These are phyloP conservation scores for Claviceps sp. DNA, from an alignment of 2,329 filamentous ascomycete genomes.

Conservation along the genomic window DNA sequence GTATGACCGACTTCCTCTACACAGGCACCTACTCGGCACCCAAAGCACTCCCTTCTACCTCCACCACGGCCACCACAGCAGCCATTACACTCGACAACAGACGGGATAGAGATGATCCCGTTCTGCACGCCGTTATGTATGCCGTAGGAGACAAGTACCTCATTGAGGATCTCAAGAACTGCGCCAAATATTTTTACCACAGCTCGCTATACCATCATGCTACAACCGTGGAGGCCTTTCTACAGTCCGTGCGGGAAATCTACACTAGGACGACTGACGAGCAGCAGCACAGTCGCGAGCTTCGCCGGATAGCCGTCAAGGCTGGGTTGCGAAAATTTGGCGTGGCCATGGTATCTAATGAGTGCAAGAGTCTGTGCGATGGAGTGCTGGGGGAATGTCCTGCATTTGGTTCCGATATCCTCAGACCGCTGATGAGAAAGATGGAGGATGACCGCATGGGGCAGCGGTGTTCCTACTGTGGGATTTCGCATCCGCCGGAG, in stretches of 20 bases:
- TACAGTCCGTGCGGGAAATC: neutral
- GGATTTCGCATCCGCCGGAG: neutral
- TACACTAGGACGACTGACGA: neutral
- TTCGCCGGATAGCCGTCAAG: neutral
- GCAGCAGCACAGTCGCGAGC: neutral
- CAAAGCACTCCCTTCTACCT: neutral
- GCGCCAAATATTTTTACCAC: neutral
- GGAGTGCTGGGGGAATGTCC: neutral
- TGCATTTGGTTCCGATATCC: neutral
- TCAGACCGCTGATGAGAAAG: constrained; percentile 1
- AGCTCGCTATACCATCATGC: neutral
- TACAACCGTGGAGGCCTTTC: neutral
- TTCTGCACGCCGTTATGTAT: constrained; percentile 1
- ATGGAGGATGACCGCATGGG: neutral
- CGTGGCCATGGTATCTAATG: neutral
- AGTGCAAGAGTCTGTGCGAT: neutral
- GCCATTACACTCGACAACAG: neutral
- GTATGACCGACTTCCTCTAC: constrained; percentile 1
- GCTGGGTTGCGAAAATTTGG: neutral
- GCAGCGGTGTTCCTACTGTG: neutral
- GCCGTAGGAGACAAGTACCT: constrained; percentile 1
- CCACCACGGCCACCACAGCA: neutral
- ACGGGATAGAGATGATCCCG: neutral
- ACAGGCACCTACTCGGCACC: neutral
- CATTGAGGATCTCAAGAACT: neutral